These are phyloP conservation scores for Tetradesmus lagerheimii DNA, from an alignment of 139 green algal species.

Conservation along the genomic window DNA sequence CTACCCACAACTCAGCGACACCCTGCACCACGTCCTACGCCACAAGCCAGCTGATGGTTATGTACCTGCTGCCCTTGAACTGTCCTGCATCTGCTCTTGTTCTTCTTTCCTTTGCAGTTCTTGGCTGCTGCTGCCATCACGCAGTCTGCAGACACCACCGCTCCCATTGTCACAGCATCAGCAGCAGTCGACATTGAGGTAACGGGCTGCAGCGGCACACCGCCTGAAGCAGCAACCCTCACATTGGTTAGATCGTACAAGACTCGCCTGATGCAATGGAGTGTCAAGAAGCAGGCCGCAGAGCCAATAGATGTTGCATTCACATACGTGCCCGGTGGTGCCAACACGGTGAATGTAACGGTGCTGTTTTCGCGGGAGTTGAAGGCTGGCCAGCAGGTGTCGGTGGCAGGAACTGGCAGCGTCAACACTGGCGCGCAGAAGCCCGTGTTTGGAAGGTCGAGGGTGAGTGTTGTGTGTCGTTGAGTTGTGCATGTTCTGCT, in stretches of 20 bases:
- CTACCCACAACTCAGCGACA: too few species aligned
- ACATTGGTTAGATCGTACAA: background rate
- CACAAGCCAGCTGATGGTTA: too few species aligned
- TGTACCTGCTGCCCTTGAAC: background rate
- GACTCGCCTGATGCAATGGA: conserved; percentile 15
- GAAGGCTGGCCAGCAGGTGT: background rate
- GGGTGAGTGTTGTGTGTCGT: background rate
- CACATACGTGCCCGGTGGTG: background rate
- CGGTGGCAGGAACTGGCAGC: background rate
- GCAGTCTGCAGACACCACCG: background rate
- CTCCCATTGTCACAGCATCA: background rate
- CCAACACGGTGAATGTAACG: conserved; percentile 8
- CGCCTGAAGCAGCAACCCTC: background rate
- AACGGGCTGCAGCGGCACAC: background rate
- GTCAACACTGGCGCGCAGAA: background rate
- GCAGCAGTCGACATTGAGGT: conserved; percentile 15
- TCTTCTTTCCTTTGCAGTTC: background rate
- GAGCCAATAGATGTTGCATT: background rate
- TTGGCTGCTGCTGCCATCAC: background rate
- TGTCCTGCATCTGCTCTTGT: background rate
- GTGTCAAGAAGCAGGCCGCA: background rate
- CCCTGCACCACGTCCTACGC: too few species aligned
- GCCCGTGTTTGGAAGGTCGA: background rate
- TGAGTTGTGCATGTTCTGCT: background rate
- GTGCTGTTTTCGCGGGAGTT: conserved; percentile 28